Evolutionary conservation across 208 protist species (phyloP).

Genomic region (Borovskyia barvae): DNA sequence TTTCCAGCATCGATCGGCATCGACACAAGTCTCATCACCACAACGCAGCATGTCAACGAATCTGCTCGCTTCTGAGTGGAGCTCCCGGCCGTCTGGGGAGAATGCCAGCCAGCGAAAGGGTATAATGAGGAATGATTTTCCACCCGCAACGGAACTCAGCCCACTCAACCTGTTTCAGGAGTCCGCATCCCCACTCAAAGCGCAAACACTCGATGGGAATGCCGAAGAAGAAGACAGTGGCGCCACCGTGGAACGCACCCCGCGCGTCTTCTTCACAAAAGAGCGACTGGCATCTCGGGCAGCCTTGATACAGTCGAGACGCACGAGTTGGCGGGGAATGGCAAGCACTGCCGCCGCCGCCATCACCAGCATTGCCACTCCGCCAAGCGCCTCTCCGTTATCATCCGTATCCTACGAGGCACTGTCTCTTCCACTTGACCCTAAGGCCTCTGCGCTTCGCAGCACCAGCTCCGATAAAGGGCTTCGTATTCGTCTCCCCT

Average conservation of each 20-base stretch:
- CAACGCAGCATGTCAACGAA: no score
- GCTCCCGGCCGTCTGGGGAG: no score
- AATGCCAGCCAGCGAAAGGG: no score
- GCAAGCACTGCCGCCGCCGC: neutral
- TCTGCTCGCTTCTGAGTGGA: no score
- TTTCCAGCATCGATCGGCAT: constrained; percentile 8
- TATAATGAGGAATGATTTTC: no score
- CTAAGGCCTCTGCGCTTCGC: no score
- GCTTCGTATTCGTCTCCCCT: no score
- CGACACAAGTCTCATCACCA: neutral
- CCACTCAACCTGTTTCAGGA: no score
- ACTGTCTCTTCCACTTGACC: neutral
- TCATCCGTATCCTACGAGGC: no score
- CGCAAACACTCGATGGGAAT: neutral
- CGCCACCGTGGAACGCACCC: neutral
- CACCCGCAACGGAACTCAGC: no score
- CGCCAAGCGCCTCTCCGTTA: no score
- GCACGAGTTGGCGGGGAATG: neutral
- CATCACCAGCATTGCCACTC: neutral
- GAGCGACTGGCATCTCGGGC: constrained; percentile 22
- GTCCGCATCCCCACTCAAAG: neutral
- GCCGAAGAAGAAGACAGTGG: neutral
- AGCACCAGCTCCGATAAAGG: no score
- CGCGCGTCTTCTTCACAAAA: constrained; percentile 28
- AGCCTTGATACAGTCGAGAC: constrained; percentile 20